Percentiles rank a stretch among this genome's conserved stretches.
Conservation (phyloP, 208 protist species). For the Trypanosoma cruzi region DNA sequence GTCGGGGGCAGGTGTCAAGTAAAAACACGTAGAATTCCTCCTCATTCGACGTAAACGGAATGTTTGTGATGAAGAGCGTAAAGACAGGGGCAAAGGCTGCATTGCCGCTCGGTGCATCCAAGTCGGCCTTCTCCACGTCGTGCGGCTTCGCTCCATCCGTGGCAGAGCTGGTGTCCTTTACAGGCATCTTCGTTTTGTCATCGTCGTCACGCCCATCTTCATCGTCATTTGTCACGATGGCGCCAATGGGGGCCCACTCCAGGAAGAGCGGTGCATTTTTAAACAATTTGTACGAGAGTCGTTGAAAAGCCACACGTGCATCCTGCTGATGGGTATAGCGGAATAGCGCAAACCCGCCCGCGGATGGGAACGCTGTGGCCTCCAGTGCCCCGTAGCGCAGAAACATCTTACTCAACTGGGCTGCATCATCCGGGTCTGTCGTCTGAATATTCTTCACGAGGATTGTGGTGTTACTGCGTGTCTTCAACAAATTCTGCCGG, state of each 20-base stretch:
- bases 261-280: slow-evolving; percentile 95
- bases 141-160: neutral
- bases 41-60: slow-evolving; percentile 78
- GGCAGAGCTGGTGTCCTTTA: neutral
- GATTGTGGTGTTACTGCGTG: slow-evolving; percentile 81
- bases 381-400: slow-evolving; percentile 71
- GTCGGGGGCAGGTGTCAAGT: slow-evolving; percentile 85
- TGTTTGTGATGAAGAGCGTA: slow-evolving; percentile 91
- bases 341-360: slow-evolving; percentile 73
- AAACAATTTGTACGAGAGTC: slow-evolving; percentile 96
- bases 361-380: slow-evolving; percentile 64
- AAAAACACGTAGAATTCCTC: slow-evolving; percentile 75
- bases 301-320: slow-evolving; percentile 93
- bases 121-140: slow-evolving; percentile 11
- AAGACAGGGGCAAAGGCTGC: slow-evolving; percentile 36
- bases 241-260: slow-evolving; percentile 97
- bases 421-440: slow-evolving; percentile 45
- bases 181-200: neutral
- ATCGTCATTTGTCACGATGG: slow-evolving; percentile 45
- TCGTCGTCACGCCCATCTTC: slow-evolving; percentile 17
- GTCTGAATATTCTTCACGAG: slow-evolving; percentile 83
- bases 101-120: neutral
- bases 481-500: slow-evolving; percentile 62
- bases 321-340: slow-evolving; percentile 80
- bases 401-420: slow-evolving; percentile 72